Conservation (phyloP, 1,284 basidiomycete species). For the Pyrrhoderma lamaoense region DNA sequence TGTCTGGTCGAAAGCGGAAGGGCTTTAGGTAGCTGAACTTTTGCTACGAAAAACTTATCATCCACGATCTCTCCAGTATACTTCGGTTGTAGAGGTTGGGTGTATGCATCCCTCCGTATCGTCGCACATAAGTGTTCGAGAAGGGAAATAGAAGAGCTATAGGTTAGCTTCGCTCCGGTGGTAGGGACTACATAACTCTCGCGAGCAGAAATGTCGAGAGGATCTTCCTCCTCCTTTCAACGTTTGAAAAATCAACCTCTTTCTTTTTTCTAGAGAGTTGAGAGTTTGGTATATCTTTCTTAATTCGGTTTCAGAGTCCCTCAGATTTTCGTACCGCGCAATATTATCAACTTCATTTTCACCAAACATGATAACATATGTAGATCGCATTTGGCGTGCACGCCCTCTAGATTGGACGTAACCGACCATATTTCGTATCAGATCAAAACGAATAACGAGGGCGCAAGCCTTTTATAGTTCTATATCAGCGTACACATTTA, state of each 20-base stretch:
- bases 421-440: constrained; percentile 69
- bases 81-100: constrained; percentile 47
- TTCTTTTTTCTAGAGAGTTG: constrained; percentile 22
- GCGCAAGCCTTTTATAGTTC: constrained; percentile 56
- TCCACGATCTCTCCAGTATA: constrained; percentile 42
- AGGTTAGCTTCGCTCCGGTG: constrained; percentile 71
- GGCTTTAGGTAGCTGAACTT: constrained; percentile 57
- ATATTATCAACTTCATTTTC: constrained; percentile 47
- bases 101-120: constrained; percentile 66
- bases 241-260: constrained; percentile 15
- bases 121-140: constrained; percentile 68
- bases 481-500: no score
- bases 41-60: constrained; percentile 35
- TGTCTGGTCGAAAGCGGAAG: constrained; percentile 53
- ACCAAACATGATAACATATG: constrained; percentile 73
- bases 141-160: constrained; percentile 61
- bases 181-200: constrained; percentile 65
- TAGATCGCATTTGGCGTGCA: constrained; percentile 66
- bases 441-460: constrained; percentile 77
- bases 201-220: constrained; percentile 50
- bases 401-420: constrained; percentile 81
- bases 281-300: constrained; percentile 53
- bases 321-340: constrained; percentile 50
- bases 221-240: constrained; percentile 35
- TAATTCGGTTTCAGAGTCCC: constrained; percentile 55